Base-by-base conservation (phyloP, 306 rosid species). In the Mimosa pudica region DNA sequence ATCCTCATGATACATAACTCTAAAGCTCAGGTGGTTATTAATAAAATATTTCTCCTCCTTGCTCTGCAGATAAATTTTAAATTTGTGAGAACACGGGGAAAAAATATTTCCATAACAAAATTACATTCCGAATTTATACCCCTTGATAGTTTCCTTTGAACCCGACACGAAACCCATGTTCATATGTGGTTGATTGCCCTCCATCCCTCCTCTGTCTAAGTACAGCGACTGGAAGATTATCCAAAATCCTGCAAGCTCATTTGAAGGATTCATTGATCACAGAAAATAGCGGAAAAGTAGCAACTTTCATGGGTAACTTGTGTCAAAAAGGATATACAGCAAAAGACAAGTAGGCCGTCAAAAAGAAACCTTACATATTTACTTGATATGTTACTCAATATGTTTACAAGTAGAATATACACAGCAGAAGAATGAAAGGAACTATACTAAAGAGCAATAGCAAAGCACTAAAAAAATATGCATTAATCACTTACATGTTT, bases 171-270 rank as follows among this genome's bases (percentile, higher is more conserved):
- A 88, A 96, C 60, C 99, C 99, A 80, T 96, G 99, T 60, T 93
- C 99, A 54, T 96, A 96, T 10, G 98, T 93, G 60, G 97, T 95
- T 78, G 98, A 91, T 32, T 79, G 96, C 82, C 82, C 89, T 79
- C 97, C 98, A 64, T 96, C 99, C 80, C 89, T 84, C 85, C 99
- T 90, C 85, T 93, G 95, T 79, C 98, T 91, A 71, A 86, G 97
- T 81, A 96, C 97, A 75, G 99, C 99, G 78, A 96, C 97, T 38
- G 99, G 99, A 82, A 96, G 98, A 84, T 96, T 96, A 82, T 96
- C 99, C 83, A 96, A 87, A 80, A 96, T 93, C 99, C 99, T 96
- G 91, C 81, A 82, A 16, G 72, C 75, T 77, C 83, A 82, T 75
- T 75, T 65, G 48, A 76, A 74, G 69, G 68, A 76, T 76, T 79